Conservation (phyloP, 179 eudicot genomes). For the Dionaea muscipula region DNA sequence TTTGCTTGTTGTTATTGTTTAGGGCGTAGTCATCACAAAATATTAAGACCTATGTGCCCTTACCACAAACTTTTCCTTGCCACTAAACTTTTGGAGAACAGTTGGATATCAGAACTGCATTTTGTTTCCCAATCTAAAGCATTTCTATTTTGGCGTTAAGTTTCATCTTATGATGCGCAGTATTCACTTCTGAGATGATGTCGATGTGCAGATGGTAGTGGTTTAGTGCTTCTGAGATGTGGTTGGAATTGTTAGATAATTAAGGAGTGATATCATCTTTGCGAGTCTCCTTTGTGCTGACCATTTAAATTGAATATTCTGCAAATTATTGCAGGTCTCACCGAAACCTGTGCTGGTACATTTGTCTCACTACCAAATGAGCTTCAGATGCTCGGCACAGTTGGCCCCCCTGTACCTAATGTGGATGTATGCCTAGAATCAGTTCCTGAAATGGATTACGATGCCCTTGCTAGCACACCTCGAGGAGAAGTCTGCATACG, state of each 20-base stretch:
- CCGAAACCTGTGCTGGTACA: slow-evolving; percentile 79
- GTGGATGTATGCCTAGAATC: slow-evolving; percentile 68
- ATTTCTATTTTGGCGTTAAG: too few species aligned
- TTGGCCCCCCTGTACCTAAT: slow-evolving; percentile 78
- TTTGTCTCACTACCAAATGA: slow-evolving; percentile 62
- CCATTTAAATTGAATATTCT: background rate
- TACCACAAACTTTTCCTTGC: too few species aligned
- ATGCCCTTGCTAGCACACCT: slow-evolving; percentile 52
- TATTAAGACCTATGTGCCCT: too few species aligned
- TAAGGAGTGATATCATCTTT: background rate
- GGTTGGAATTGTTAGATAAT: background rate
- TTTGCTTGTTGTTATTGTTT: too few species aligned
- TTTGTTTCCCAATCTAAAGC: too few species aligned
- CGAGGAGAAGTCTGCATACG: slow-evolving; percentile 66
- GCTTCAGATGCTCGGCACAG: slow-evolving; percentile 63
- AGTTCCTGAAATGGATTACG: slow-evolving; percentile 81
- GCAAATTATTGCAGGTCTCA: slow-evolving; percentile 42
- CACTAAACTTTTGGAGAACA: too few species aligned
- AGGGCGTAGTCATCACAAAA: too few species aligned
- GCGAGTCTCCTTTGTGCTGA: background rate
- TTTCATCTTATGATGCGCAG: too few species aligned
- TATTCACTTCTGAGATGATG: too few species aligned
- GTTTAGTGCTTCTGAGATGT: too few species aligned
- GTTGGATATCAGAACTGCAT: too few species aligned
- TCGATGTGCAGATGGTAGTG: too few species aligned